Base-by-base conservation (phyloP, 176 grass and related monocot genomes). In the Triticum turgidum region DNA sequence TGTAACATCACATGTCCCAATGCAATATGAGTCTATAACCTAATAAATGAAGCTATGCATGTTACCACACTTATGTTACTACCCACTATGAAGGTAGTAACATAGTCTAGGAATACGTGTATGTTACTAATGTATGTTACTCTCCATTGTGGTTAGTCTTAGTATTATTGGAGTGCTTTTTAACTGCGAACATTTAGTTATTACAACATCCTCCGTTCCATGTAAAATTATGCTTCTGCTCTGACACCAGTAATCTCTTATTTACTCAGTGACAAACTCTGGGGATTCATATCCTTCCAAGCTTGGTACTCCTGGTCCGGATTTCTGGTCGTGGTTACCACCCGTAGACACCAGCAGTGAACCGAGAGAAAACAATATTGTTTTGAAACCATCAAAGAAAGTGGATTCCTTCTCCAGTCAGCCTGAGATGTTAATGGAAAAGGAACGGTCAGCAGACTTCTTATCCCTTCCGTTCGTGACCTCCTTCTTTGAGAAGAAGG, bases 281-380 rank as follows among this genome's bases (percentile, higher is more conserved):
- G 77, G 35, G 24, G 49, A 63, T 86, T 81, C 86, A 78, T 84
- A 74, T 65, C 44, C 89, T 77, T 71, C 41, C 65, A 84, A 84
- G 75, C 84, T 91, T 54, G 92, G 84, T 81, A 92, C 92, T 91
- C 94, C 97, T 18, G 97, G 94, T 32, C 97, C 97, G 4, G 90
- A 94, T 91, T 98, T 98, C 83, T 98, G 97, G 97, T 98, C 94
- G 12, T 96, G 97, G 97, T 87, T 91, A 84, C 97, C 97, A 47
- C 97, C 93, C 15, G 58, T 91, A 22, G 88, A 90, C 47, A 90
- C 42, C 82, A 80, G 44, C 51, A 88, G 4, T 65, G 87, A 85
- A 79, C 65, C 66, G 78, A 77, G 9, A 38, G 81, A 91, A 81
- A 68, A 9, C 9, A 11, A 64, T 83, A 86, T 77, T 83, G 52